Conservation (phyloP, 1,139 yeast species). For the Debaryomycetaceae sp. region DNA sequence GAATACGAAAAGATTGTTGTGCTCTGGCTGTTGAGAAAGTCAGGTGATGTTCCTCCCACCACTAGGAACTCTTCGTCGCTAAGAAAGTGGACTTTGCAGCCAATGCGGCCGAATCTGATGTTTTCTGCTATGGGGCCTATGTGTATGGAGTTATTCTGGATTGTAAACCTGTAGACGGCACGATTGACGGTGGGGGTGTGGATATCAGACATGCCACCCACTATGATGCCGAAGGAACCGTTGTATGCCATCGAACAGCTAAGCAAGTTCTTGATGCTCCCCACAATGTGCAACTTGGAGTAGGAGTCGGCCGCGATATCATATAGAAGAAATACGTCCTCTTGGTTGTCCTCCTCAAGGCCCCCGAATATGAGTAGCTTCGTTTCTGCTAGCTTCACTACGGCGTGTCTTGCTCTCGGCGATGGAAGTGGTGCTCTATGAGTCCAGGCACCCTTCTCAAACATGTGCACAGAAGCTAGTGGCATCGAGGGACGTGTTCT, state of each 20-base stretch:
- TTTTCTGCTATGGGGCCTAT: slow-evolving; percentile 6
- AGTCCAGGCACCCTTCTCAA: slow-evolving; percentile 27
- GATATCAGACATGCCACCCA: slow-evolving; percentile 52
- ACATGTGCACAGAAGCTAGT: slow-evolving; percentile 29
- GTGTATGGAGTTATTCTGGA: slow-evolving; percentile 12
- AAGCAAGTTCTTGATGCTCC: slow-evolving; percentile 14
- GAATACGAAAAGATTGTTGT: slow-evolving; percentile 38
- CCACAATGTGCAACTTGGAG: slow-evolving; percentile 13
- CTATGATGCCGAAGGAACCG: slow-evolving; percentile 37
- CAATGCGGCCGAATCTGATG: slow-evolving; percentile 35
- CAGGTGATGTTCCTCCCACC: slow-evolving; percentile 60
- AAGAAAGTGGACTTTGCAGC: slow-evolving; percentile 33
- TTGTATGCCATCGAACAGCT: slow-evolving; percentile 38
- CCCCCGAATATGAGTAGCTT: slow-evolving; percentile 58
- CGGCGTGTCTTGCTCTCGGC: slow-evolving; percentile 54
- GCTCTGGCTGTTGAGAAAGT: slow-evolving; percentile 30
- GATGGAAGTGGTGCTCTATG: slow-evolving; percentile 33
- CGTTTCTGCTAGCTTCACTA: slow-evolving; percentile 29
- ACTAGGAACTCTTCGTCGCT: slow-evolving; percentile 33
- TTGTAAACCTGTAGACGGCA: slow-evolving; percentile 28
- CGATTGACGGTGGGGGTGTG: slow-evolving; percentile 30
- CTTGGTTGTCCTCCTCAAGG: slow-evolving; percentile 7
- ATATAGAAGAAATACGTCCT: slow-evolving; percentile 17
- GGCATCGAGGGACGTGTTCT: slow-evolving; percentile 56
- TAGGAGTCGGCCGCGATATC: slow-evolving; percentile 13